Conservation (phyloP, 164 flowering plant species). For the Annona cherimola region DNA sequence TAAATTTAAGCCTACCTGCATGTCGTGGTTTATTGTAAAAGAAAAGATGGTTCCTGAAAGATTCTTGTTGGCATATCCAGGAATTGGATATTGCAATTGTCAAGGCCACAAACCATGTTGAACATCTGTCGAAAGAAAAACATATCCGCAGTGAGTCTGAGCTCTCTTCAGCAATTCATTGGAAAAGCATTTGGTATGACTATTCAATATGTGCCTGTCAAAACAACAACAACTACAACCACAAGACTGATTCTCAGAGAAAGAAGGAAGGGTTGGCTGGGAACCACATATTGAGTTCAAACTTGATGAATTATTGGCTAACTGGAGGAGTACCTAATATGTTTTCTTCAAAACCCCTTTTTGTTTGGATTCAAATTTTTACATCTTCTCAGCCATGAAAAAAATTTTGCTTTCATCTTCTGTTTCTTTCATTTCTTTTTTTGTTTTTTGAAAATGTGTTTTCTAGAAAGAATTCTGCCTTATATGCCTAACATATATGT, state of each 20-base stretch:
- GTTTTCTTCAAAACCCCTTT: too few species aligned
- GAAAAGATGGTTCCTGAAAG: conserved; percentile 2
- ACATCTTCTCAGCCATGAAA: too few species aligned
- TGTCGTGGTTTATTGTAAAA: neutral
- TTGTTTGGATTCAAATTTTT: too few species aligned
- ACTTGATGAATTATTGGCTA: neutral
- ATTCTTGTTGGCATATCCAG: conserved; percentile 21
- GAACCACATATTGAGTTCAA: neutral
- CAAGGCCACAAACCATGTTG: conserved; percentile 57
- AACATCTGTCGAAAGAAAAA: conserved; percentile 45
- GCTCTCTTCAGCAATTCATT: neutral
- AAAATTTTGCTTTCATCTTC: too few species aligned
- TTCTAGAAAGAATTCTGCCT: too few species aligned
- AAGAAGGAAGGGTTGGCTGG: too few species aligned
- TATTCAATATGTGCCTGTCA: too few species aligned
- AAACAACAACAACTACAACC: too few species aligned
- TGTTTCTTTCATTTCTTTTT: too few species aligned
- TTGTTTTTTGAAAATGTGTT: too few species aligned
- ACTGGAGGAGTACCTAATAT: neutral
- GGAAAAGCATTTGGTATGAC: neutral
- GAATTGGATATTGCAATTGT: conserved; percentile 51
- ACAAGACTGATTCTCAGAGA: too few species aligned
- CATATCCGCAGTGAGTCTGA: conserved; percentile 40
- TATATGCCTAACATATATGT: too few species aligned
- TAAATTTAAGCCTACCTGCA: neutral